A percentile compares a stretch with the other conserved stretches of the same genome.
Conservation (phyloP, 768 basidiomycete species). For the Rhodotorula paludigena region DNA sequence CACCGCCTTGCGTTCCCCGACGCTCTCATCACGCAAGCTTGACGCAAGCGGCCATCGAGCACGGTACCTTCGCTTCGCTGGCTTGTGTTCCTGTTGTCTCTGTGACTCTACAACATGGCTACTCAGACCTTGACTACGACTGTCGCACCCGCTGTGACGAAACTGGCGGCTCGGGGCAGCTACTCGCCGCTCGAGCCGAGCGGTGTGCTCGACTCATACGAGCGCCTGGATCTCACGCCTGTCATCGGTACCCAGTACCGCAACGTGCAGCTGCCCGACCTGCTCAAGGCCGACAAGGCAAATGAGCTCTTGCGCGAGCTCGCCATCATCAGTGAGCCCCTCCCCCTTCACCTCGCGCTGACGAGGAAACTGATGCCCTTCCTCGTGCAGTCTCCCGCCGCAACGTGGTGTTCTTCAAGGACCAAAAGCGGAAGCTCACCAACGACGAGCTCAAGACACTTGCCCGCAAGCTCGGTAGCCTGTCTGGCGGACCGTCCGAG, state of each 20-base stretch:
- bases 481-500: background rate
- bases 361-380: constrained; percentile 47
- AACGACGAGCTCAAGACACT: constrained; percentile 6
- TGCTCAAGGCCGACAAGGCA: constrained; percentile 53
- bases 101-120: too few species aligned
- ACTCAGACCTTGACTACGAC: too few species aligned
- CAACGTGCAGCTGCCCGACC: constrained; percentile 53
- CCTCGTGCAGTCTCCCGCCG: constrained; percentile 52
- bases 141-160: too few species aligned
- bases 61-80: too few species aligned
- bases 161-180: too few species aligned
- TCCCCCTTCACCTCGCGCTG: background rate
- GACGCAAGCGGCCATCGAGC: too few species aligned
- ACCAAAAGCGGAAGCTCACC: background rate
- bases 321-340: constrained; percentile 50
- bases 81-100: too few species aligned
- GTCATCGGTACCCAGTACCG: constrained; percentile 58
- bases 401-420: constrained; percentile 47
- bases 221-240: constrained; percentile 49
- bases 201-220: constrained; percentile 39
- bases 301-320: constrained; percentile 58
- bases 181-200: constrained; percentile 35
- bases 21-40: too few species aligned
- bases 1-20: too few species aligned
- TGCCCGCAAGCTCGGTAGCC: background rate